Conservation (phyloP, 768 basidiomycete genomes). For the Paxillus involutus region DNA sequence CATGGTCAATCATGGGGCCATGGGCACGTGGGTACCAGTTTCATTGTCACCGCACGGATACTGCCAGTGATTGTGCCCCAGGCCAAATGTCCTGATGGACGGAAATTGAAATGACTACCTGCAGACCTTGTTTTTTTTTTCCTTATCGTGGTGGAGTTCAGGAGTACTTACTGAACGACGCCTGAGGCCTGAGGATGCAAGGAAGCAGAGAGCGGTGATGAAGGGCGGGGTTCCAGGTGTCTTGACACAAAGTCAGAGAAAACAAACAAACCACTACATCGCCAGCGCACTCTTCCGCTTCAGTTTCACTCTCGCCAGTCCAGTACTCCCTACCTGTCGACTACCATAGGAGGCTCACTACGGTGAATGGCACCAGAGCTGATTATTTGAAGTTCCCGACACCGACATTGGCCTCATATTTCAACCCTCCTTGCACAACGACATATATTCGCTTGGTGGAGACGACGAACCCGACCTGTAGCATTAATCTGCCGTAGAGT, state of each 20-base stretch:
- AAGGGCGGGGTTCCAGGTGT: too few species aligned
- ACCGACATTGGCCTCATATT: slow-evolving; percentile 22
- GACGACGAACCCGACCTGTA: too few species aligned
- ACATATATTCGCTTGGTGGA: slow-evolving; percentile 44
- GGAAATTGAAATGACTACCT: slow-evolving; percentile 25
- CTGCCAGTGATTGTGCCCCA: slow-evolving; percentile 11
- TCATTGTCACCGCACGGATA: not conserved
- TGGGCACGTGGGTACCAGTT: slow-evolving; percentile 20
- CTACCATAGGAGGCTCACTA: slow-evolving; percentile 42
- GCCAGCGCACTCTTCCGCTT: too few species aligned
- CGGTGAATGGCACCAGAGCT: slow-evolving; percentile 48
- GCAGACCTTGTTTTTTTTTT: slow-evolving; percentile 40
- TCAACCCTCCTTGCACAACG: slow-evolving; percentile 25
- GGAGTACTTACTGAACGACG: not conserved
- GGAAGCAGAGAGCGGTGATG: too few species aligned
- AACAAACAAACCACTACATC: too few species aligned
- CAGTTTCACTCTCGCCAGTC: too few species aligned
- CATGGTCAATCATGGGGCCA: not conserved
- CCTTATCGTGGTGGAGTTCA: slow-evolving; percentile 25
- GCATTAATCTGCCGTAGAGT: slow-evolving; percentile 21
- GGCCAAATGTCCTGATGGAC: slow-evolving; percentile 38
- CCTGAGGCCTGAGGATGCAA: too few species aligned
- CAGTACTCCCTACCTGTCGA: slow-evolving; percentile 26
- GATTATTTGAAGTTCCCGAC: slow-evolving; percentile 26
- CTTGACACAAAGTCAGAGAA: too few species aligned